phyloP scores from a whole-genome alignment of 371 early-diverging fungal species.

The Polyrhizophydium stewartii region DNA sequence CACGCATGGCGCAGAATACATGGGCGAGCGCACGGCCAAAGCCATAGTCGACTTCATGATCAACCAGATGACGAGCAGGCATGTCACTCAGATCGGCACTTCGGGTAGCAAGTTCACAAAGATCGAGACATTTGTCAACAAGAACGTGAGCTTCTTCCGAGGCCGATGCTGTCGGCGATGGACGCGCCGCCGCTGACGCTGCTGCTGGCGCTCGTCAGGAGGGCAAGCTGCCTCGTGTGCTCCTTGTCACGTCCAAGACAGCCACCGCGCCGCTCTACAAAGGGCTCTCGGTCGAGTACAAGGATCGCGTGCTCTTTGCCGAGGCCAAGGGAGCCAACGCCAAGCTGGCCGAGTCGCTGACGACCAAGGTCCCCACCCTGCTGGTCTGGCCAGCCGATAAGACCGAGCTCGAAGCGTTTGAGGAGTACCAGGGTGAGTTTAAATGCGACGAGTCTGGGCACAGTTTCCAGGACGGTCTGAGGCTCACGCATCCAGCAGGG shows the following conservation, averaged over 20 bases:
- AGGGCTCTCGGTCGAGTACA: slow-evolving; percentile 74
- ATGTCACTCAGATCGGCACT: slow-evolving; percentile 25
- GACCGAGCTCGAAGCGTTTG: slow-evolving; percentile 13
- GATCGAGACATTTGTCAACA: slow-evolving; percentile 6
- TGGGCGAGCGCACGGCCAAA: slow-evolving; percentile 74
- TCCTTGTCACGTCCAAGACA: slow-evolving; percentile 73
- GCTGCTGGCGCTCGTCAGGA: background rate
- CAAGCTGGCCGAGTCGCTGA: slow-evolving; percentile 30
- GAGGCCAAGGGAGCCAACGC: slow-evolving; percentile 60
- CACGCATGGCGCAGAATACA: slow-evolving; percentile 59
- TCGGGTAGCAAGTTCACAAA: slow-evolving; percentile 14
- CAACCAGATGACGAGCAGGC: slow-evolving; percentile 23
- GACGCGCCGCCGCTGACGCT: no score
- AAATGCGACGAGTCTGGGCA: background rate
- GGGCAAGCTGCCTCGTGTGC: slow-evolving; percentile 48
- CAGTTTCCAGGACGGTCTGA: no score
- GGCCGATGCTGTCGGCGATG: no score
- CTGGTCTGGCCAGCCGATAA: slow-evolving; percentile 17
- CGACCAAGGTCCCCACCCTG: slow-evolving; percentile 43
- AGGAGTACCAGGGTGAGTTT: slow-evolving; percentile 39
- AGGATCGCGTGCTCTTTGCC: slow-evolving; percentile 64
- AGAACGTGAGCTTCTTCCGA: no score
- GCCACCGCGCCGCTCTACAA: slow-evolving; percentile 76
- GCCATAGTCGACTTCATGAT: slow-evolving; percentile 64
- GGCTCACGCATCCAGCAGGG: background rate